These are phyloP conservation scores for Xylariales sp. DNA, from an alignment of 2,329 filamentous ascomycete species.

Conservation along the genomic window DNA sequence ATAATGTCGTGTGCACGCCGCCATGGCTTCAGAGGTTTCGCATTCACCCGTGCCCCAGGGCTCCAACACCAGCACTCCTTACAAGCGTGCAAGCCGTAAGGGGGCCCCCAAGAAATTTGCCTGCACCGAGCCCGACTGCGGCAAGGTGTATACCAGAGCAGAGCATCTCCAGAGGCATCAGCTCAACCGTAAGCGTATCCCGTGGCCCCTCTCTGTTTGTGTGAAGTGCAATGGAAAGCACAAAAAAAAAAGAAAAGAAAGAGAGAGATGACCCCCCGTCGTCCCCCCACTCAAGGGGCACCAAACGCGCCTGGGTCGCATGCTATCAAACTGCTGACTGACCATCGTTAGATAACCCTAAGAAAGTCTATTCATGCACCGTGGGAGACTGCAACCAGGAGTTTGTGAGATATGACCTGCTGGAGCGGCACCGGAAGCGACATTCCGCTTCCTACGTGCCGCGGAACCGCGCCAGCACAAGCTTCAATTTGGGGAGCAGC, in stretches of 20 bases:
- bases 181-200: constrained; percentile 70
- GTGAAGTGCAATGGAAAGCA: too few relatives aligned
- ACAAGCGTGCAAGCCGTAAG: constrained; percentile 49
- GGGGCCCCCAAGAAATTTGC: constrained; percentile 48
- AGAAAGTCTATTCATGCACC: constrained; percentile 75
- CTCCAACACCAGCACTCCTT: too few relatives aligned
- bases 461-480: constrained; percentile 44
- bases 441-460: constrained; percentile 53
- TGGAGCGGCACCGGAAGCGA: constrained; percentile 63
- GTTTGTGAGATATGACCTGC: constrained; percentile 75
- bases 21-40: too few relatives aligned
- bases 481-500: constrained; percentile 35
- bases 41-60: too few relatives aligned
- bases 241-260: too few relatives aligned
- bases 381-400: constrained; percentile 69
- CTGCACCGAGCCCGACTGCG: constrained; percentile 68
- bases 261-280: too few relatives aligned
- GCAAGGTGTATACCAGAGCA: constrained; percentile 74
- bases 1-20: too few relatives aligned
- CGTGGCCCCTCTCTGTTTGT: too few relatives aligned
- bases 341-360: constrained; percentile 60
- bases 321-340: neutral
- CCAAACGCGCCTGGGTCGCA: too few relatives aligned
- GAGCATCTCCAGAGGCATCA: constrained; percentile 81
- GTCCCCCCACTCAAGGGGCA: too few relatives aligned